These are phyloP conservation scores for Xylaria sp. DNA, from an alignment of 2,329 filamentous ascomycete genomes.

Conservation along the genomic window DNA sequence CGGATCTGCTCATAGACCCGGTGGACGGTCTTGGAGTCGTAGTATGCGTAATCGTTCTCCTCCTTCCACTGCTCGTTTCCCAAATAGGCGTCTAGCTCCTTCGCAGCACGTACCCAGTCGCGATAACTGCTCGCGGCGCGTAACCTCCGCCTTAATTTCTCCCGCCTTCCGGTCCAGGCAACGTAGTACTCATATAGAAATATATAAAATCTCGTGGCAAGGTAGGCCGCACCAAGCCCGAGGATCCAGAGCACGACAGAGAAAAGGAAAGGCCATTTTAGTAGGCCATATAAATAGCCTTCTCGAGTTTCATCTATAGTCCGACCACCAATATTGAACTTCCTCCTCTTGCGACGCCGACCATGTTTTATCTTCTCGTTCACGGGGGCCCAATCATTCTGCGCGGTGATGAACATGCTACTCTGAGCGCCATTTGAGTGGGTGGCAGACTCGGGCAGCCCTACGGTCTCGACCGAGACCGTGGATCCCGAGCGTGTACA, in stretches of 20 bases:
- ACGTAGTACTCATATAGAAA: conserved; percentile 91
- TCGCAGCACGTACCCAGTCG: conserved; percentile 85
- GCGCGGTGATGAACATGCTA: conserved; percentile 79
- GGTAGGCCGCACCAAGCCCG: conserved; percentile 78
- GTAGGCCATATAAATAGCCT: conserved; percentile 86
- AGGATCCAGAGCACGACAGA: conserved; percentile 84
- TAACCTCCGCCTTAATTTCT: conserved; percentile 76
- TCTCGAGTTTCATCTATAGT: conserved; percentile 93
- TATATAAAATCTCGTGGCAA: conserved; percentile 88
- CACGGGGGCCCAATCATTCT: conserved; percentile 96
- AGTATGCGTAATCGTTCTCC: conserved; percentile 82
- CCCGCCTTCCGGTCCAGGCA: conserved; percentile 85
- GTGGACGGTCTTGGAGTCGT: conserved; percentile 86
- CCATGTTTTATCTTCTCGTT: conserved; percentile 72
- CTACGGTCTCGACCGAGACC: conserved; percentile 53
- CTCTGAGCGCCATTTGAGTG: conserved; percentile 50
- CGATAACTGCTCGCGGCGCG: conserved; percentile 78
- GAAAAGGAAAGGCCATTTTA: conserved; percentile 92
- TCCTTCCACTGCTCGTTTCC: conserved; percentile 85
- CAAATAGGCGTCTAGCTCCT: conserved; percentile 81
- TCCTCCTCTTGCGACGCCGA: conserved; percentile 55
- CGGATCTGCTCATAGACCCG: conserved; percentile 81
- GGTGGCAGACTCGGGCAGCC: conserved; percentile 49
- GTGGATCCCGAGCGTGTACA: conserved; percentile 56
- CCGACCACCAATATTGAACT: conserved; percentile 62